phyloP scores from a whole-genome alignment of 352 stramenopile genomes.

The Pythium catenulatum region DNA sequence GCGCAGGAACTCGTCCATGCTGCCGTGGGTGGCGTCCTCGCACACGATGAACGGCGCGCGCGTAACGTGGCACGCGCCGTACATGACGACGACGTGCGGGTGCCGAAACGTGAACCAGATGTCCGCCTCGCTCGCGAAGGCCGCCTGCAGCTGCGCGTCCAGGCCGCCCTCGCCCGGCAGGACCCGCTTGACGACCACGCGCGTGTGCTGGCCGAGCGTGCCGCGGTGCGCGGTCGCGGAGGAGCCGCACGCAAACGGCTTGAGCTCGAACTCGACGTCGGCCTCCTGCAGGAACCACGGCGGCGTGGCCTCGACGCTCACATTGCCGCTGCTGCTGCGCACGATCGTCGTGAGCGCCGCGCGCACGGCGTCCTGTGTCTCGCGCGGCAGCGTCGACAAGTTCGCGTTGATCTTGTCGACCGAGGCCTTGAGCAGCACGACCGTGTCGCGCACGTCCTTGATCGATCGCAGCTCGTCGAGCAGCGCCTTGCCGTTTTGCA shows the following conservation, averaged over 20 bases:
- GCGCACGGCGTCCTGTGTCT: background rate
- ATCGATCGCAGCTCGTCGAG: background rate
- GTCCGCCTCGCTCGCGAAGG: constrained; percentile 37
- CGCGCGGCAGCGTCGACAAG: background rate
- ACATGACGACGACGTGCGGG: constrained; percentile 52
- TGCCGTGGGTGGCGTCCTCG: constrained; percentile 47
- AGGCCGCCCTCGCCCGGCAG: background rate
- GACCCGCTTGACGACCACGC: constrained; percentile 13
- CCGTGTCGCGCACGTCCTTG: background rate
- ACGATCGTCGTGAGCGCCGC: background rate
- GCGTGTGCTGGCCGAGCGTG: background rate
- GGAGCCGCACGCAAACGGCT: background rate
- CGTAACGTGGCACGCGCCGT: constrained; percentile 56
- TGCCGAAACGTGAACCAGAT: constrained; percentile 56
- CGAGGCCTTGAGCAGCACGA: background rate
- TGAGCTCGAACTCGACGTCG: background rate
- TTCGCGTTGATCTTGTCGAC: background rate
- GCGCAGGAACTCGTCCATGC: background rate
- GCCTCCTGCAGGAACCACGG: background rate
- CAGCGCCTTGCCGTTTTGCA: background rate
- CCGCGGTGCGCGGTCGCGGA: constrained; percentile 3
- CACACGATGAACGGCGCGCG: constrained; percentile 52
- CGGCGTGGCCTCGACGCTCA: background rate
- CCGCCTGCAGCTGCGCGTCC: background rate
- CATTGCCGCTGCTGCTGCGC: no score